phyloP scores from a whole-genome alignment of 345 rosid genomes.

The Excoecaria agallocha region DNA sequence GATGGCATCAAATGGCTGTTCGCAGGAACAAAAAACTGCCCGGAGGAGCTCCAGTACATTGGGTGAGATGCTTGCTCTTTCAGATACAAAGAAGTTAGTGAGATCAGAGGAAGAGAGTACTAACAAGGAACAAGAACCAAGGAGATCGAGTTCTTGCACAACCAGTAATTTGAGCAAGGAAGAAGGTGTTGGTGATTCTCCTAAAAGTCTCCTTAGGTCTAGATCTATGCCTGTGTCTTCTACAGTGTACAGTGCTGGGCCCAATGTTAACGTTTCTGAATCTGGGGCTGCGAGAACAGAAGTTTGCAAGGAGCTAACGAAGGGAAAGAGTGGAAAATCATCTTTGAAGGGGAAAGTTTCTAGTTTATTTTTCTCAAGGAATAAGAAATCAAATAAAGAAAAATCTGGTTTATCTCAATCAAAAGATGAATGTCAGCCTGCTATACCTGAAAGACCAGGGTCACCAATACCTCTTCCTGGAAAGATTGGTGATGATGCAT shows the following conservation, averaged over 20 bases:
- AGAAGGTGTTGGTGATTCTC: constrained; percentile 39
- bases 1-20: constrained; percentile 65
- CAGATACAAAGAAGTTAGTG: constrained; percentile 45
- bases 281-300: constrained; percentile 38
- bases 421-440: constrained; percentile 34
- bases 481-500: constrained; percentile 24
- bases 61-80: constrained; percentile 95
- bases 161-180: constrained; percentile 42
- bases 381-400: constrained; percentile 61
- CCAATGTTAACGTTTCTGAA: constrained; percentile 45
- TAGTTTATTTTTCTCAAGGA: constrained; percentile 70
- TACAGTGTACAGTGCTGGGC: constrained; percentile 38
- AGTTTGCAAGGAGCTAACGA: constrained; percentile 45
- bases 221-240: constrained; percentile 76
- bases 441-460: constrained; percentile 30
- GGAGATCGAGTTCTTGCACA: constrained; percentile 52
- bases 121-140: constrained; percentile 40
- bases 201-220: constrained; percentile 63
- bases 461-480: constrained; percentile 35
- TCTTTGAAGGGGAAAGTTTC: constrained; percentile 74
- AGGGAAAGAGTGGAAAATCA: constrained; percentile 56
- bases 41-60: constrained; percentile 69
- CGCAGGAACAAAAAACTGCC: constrained; percentile 44
- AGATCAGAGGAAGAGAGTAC: constrained; percentile 39
- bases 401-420: constrained; percentile 37